These are phyloP conservation scores for Scutellaria barbata DNA, from an alignment of 257 asterid genomes.

Conservation along the genomic window DNA sequence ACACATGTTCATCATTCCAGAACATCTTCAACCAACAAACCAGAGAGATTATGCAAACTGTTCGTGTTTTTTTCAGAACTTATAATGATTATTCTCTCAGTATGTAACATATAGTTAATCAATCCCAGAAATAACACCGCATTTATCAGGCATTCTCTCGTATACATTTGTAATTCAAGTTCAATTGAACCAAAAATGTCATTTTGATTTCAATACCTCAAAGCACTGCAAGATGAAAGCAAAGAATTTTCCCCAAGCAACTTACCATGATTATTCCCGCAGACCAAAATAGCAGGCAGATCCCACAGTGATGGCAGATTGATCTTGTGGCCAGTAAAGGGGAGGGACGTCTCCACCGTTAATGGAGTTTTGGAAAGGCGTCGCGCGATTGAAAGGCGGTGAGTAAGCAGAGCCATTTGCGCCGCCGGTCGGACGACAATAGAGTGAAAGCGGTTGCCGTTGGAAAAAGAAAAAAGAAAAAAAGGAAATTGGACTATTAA, in stretches of 20 bases:
- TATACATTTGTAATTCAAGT: constrained; percentile 16
- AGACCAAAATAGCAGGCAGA: constrained; percentile 93
- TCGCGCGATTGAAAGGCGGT: too few relatives aligned
- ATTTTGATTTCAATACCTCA: background rate
- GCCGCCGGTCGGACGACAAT: too few relatives aligned
- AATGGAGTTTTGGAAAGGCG: too few relatives aligned
- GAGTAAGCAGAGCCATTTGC: too few relatives aligned
- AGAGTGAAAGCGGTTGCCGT: too few relatives aligned
- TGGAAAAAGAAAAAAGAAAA: too few relatives aligned
- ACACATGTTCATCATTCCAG: background rate
- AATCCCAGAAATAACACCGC: constrained; percentile 20
- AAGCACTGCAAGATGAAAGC: constrained; percentile 3
- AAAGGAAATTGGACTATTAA: too few relatives aligned
- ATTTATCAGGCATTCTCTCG: background rate
- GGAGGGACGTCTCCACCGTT: too few relatives aligned
- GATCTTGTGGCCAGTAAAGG: too few relatives aligned
- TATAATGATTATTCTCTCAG: background rate
- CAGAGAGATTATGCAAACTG: constrained; percentile 1
- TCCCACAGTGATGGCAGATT: constrained; percentile 97
- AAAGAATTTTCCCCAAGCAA: background rate
- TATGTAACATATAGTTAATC: constrained; percentile 5
- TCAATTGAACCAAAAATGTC: constrained; percentile 10
- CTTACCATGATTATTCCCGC: constrained; percentile 99
- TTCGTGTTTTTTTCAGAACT: too few relatives aligned
- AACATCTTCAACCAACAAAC: background rate